A percentile compares a stretch with the other conserved stretches of the same genome.
phyloP scores from a whole-genome alignment of 192 early-diverging fungal genomes.

The Ambispora gerdemannii region DNA sequence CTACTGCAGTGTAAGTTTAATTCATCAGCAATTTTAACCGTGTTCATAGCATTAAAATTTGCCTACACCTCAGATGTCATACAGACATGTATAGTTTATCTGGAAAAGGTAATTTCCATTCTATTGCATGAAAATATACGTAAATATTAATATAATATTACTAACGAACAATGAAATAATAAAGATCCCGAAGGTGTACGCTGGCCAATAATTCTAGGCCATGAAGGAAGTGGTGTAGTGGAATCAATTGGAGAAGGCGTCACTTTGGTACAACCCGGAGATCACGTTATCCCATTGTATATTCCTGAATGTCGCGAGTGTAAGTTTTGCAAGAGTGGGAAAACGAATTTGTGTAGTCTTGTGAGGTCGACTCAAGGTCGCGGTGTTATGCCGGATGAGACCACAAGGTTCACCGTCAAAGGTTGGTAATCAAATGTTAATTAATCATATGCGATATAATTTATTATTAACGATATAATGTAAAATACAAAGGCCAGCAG shows the following conservation, averaged over 20 bases:
- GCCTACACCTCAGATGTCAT: conserved; percentile 79
- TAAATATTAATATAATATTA: not conserved
- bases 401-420: conserved; percentile 86
- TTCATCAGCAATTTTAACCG: too few relatives aligned
- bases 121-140: not conserved
- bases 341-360: conserved; percentile 94
- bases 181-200: conserved; percentile 73
- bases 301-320: conserved; percentile 86
- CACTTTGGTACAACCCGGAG: conserved; percentile 84
- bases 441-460: too few relatives aligned
- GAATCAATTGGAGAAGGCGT: conserved; percentile 96
- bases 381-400: conserved; percentile 95
- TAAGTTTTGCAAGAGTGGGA: conserved; percentile 96
- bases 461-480: too few relatives aligned
- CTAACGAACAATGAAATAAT: too few relatives aligned
- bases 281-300: conserved; percentile 95
- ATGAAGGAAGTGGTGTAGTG: conserved; percentile 93
- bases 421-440: too few relatives aligned
- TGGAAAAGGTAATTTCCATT: conserved; percentile 52
- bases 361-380: conserved; percentile 89
- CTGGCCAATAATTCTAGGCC: conserved; percentile 92
- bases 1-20: conserved; percentile 75
- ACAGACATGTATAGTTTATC: conserved; percentile 96
- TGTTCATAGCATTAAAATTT: too few relatives aligned
- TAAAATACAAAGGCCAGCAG: too few relatives aligned